Evolutionary conservation across 2,329 filamentous ascomycete genomes (phyloP), one percentile per base, ranked within the genome.

Genomic region (Beauveria pseudobassiana): DNA sequence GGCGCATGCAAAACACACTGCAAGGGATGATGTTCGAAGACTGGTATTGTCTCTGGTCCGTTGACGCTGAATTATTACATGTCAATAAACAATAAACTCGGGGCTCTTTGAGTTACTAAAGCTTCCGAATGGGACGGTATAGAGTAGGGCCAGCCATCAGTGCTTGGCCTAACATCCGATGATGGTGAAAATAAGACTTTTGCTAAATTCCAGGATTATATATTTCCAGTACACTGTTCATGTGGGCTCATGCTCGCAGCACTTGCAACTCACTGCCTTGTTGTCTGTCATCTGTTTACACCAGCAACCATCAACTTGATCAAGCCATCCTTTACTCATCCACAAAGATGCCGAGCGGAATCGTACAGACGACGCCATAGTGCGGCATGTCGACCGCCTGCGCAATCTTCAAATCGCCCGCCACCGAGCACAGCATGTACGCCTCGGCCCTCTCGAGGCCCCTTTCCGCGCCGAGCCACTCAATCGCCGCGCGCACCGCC

Each of bases 341-440:
- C 6, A 61, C 69, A 69, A 83, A 83, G 18, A 81, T 74, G 51
- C 73, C 76, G 66, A 82, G 67, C 1, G 80, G 79, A 34, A 83
- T 67, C 54, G 73, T 76, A 69, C 79, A 81, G 9, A 79, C 75
- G 40, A 83, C 76, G 2, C 76, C 78, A 70, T 77, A 82, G 64
- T 83, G 78, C 10, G 80, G 80, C 76, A 83, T 79, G 63, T 82
- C 81, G 24, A 83, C 80, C 2, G 77, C 77, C 68, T 83, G 80
- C 4, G 74, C 76, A 67, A 82, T 79, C 64, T 78, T 79, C 64
- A 84, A 65, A 65, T 80, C 76, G 0, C 75, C 79, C 0, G 77
- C 78, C 14, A 83, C 76, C 62, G 78, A 81, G 28, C 75, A 74
- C 22, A 83, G 69, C 71, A 84, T 82, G 66, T 83, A 83, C 2